phyloP scores from a whole-genome alignment of 441 rosid species.

The Jatropha podagrica region DNA sequence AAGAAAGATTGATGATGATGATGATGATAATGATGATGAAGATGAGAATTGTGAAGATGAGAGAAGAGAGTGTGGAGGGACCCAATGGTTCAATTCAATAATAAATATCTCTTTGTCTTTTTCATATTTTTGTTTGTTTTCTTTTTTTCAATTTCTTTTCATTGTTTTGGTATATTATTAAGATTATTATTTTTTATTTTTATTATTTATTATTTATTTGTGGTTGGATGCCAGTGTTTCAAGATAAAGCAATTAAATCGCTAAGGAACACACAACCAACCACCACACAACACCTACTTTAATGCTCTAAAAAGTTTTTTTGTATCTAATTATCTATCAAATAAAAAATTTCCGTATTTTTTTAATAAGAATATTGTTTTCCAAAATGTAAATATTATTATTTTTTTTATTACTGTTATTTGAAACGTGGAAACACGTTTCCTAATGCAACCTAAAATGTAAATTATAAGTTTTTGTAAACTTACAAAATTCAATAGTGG shows the following conservation, averaged over 20 bases:
- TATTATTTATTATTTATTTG: slow-evolving; percentile 13
- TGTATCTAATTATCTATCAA: slow-evolving; percentile 5
- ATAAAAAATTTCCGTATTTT: neutral
- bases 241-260: slow-evolving; percentile 57
- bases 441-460: neutral
- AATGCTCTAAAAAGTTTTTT: slow-evolving; percentile 22
- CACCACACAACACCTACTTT: slow-evolving; percentile 39
- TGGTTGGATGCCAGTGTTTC: slow-evolving; percentile 49
- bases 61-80: slow-evolving; percentile 16
- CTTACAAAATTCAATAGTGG: slow-evolving; percentile 6
- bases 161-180: neutral
- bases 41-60: slow-evolving; percentile 19
- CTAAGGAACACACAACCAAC: slow-evolving; percentile 42
- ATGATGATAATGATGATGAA: slow-evolving; percentile 19
- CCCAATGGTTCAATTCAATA: slow-evolving; percentile 32
- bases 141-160: slow-evolving; percentile 20
- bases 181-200: no score
- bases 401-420: neutral
- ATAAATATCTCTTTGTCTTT: slow-evolving; percentile 55
- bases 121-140: slow-evolving; percentile 23
- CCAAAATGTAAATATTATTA: neutral
- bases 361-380: neutral
- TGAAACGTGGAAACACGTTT: slow-evolving; percentile 8
- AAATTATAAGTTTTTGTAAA: neutral
- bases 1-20: neutral